These are phyloP conservation scores for Citrus trifoliata DNA, from an alignment of 345 rosid species.

Conservation along the genomic window DNA sequence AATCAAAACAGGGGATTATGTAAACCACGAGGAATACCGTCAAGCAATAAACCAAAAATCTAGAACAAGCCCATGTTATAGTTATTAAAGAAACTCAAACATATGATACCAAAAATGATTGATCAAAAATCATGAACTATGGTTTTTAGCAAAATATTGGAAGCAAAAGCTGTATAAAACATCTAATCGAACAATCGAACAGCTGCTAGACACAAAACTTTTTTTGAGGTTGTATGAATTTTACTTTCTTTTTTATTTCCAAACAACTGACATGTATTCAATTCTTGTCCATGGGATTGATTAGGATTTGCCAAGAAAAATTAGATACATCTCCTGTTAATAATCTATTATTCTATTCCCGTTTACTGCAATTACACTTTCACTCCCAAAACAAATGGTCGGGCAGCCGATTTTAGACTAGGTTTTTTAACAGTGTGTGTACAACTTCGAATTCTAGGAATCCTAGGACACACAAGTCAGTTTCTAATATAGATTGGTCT, in stretches of 20 bases:
- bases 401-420: background rate
- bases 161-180: background rate
- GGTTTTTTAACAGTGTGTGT: background rate
- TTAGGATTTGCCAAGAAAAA: background rate
- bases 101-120: background rate
- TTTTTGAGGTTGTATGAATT: background rate
- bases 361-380: background rate
- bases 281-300: background rate
- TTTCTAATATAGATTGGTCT: background rate
- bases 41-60: background rate
- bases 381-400: background rate
- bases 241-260: background rate
- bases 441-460: background rate
- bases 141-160: background rate
- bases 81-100: background rate
- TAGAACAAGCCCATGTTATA: background rate
- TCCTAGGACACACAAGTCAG: background rate
- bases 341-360: background rate
- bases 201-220: background rate
- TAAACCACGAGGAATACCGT: background rate
- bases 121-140: background rate
- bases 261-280: background rate
- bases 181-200: background rate
- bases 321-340: background rate
- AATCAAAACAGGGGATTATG: slow-evolving; percentile 9